Evolutionary conservation across 352 stramenopile species (phyloP).

Genomic region (Blastocystis hominis): DNA sequence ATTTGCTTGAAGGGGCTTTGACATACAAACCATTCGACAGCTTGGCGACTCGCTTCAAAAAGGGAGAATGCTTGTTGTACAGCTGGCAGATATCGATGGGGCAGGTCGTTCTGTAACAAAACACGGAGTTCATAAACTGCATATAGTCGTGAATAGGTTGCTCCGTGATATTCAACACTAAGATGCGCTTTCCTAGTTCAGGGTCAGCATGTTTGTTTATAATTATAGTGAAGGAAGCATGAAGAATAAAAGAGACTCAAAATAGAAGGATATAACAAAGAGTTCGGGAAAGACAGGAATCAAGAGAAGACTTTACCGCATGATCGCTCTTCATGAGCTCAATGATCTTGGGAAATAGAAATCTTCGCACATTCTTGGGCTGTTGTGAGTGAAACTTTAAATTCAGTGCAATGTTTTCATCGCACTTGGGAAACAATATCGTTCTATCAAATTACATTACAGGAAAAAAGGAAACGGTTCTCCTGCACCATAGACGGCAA

Average conservation of each 20-base stretch:
- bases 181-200: background rate
- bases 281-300: slow-evolving; percentile 15
- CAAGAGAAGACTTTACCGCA: background rate
- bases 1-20: background rate
- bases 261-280: slow-evolving; percentile 39
- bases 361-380: background rate
- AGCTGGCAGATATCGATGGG: slow-evolving; percentile 45
- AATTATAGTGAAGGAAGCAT: background rate
- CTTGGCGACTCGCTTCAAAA: background rate
- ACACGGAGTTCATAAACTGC: slow-evolving; percentile 38
- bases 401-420: slow-evolving; percentile 4
- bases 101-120: background rate
- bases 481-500: background rate
- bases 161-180: slow-evolving; percentile 37
- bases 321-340: background rate
- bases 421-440: background rate
- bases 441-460: background rate
- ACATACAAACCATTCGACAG: slow-evolving; percentile 12
- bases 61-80: slow-evolving; percentile 10
- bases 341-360: slow-evolving; percentile 5
- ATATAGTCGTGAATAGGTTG: slow-evolving; percentile 35
- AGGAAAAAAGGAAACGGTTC: background rate
- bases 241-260: no score
- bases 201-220: background rate
- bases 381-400: slow-evolving; percentile 27